phyloP scores from a whole-genome alignment of 2,329 filamentous ascomycete species.

The Clonostachys byssicola region DNA sequence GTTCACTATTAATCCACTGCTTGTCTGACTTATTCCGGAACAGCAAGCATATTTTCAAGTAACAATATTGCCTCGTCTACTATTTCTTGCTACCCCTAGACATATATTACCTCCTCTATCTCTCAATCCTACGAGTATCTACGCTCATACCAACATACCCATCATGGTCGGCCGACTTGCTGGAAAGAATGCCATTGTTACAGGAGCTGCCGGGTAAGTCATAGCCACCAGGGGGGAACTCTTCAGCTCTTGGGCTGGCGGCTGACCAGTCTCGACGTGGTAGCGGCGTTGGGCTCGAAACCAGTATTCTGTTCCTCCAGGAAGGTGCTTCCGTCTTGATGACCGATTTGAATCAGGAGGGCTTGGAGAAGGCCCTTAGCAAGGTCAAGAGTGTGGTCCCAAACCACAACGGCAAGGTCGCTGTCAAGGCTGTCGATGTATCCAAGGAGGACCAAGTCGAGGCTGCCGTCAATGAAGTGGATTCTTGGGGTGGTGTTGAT shows the following conservation, averaged over 20 bases:
- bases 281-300: slow-evolving; percentile 73
- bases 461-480: slow-evolving; percentile 57
- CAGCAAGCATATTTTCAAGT: too few relatives aligned
- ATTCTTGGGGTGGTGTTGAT: slow-evolving; percentile 67
- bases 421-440: slow-evolving; percentile 56
- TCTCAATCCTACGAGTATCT: too few relatives aligned
- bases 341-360: slow-evolving; percentile 63
- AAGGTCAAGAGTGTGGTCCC: slow-evolving; percentile 58
- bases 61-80: too few relatives aligned
- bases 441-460: slow-evolving; percentile 63
- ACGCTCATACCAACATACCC: background rate
- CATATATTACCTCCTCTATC: too few relatives aligned
- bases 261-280: background rate
- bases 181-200: slow-evolving; percentile 47
- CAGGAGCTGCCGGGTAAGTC: slow-evolving; percentile 61
- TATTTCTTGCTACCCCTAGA: too few relatives aligned
- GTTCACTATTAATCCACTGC: too few relatives aligned
- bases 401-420: slow-evolving; percentile 37
- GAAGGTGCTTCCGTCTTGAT: slow-evolving; percentile 70
- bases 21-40: too few relatives aligned
- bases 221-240: slow-evolving; percentile 14
- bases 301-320: slow-evolving; percentile 65
- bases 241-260: background rate
- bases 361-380: slow-evolving; percentile 55
- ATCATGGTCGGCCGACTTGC: slow-evolving; percentile 9